Evolutionary conservation across 352 stramenopile genomes (phyloP).

Genomic region (Globisporangium orthogonon): DNA sequence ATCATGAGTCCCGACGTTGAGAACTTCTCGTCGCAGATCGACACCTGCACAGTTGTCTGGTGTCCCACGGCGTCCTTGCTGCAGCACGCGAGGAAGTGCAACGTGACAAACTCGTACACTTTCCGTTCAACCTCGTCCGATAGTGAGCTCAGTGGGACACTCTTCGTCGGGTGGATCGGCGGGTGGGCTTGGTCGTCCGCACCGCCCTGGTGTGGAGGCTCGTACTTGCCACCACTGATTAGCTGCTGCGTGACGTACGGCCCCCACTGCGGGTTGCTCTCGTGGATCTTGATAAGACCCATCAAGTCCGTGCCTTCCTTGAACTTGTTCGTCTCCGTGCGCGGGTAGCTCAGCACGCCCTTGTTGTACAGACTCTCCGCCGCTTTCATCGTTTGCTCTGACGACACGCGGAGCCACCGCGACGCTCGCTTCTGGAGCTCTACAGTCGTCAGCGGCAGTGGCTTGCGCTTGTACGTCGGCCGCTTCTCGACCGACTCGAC

Average conservation of each 20-base stretch:
- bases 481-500: constrained; percentile 70
- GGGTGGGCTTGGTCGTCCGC: constrained; percentile 97
- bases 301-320: constrained; percentile 90
- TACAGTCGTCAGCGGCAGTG: constrained; percentile 96
- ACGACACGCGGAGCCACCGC: constrained; percentile 93
- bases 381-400: constrained; percentile 95
- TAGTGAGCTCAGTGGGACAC: constrained; percentile 63
- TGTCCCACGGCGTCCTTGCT: constrained; percentile 91
- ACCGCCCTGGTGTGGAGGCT: constrained; percentile 85
- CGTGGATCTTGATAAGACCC: constrained; percentile 67
- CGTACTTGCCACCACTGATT: constrained; percentile 54
- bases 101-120: constrained; percentile 96
- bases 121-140: constrained; percentile 86
- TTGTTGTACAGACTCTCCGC: constrained; percentile 97
- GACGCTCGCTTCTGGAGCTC: constrained; percentile 98
- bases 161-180: constrained; percentile 98
- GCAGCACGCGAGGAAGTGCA: constrained; percentile 99
- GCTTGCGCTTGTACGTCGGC: constrained; percentile 92
- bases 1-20: constrained; percentile 87
- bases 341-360: constrained; percentile 97
- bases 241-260: constrained; percentile 67
- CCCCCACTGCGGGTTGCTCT: constrained; percentile 66
- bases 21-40: constrained; percentile 87
- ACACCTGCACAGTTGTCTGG: constrained; percentile 87
- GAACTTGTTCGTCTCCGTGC: constrained; percentile 99